Evolutionary conservation across 371 early-diverging fungal species (phyloP).

Genomic region (Conidiobolus coronatus): DNA sequence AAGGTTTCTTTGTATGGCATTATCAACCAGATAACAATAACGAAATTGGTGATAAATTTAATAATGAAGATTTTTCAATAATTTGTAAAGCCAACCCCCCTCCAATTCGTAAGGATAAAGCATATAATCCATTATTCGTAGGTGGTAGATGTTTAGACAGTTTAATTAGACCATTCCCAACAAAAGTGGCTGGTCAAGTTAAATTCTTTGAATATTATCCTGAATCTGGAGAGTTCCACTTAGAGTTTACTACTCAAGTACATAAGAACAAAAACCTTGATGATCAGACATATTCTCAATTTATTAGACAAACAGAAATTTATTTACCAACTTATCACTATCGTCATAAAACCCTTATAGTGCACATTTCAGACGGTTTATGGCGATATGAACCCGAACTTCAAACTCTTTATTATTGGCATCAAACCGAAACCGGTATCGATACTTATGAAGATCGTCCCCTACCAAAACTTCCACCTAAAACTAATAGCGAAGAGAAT

Average conservation of each 20-base stretch:
- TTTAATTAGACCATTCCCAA: constrained; percentile 53
- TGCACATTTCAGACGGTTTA: constrained; percentile 32
- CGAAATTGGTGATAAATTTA: constrained; percentile 45
- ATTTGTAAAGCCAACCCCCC: constrained; percentile 10
- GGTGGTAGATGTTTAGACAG: constrained; percentile 67
- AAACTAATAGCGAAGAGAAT: no score
- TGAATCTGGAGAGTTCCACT: constrained; percentile 24
- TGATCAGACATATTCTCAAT: constrained; percentile 2
- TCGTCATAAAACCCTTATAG: constrained; percentile 16
- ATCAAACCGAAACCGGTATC: constrained; percentile 3
- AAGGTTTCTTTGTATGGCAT: constrained; percentile 37
- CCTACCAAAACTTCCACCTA: no score
- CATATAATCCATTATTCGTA: constrained; percentile 22
- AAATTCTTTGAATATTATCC: constrained; percentile 28
- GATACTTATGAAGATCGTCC: no score
- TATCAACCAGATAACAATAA: constrained; percentile 32
- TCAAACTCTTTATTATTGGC: constrained; percentile 31
- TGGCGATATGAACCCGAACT: constrained; percentile 33
- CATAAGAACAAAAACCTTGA: constrained; percentile 7
- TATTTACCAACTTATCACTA: constrained; percentile 52
- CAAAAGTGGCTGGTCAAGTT: constrained; percentile 51
- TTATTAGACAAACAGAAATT: constrained; percentile 28
- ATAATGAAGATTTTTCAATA: constrained; percentile 37
- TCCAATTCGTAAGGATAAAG: constrained; percentile 9
- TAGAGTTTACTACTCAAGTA: constrained; percentile 16